Percentiles rank a stretch among this genome's conserved stretches.
These are phyloP conservation scores for Daldinia vernicosa DNA, from an alignment of 495 filamentous ascomycete genomes.

Conservation along the genomic window DNA sequence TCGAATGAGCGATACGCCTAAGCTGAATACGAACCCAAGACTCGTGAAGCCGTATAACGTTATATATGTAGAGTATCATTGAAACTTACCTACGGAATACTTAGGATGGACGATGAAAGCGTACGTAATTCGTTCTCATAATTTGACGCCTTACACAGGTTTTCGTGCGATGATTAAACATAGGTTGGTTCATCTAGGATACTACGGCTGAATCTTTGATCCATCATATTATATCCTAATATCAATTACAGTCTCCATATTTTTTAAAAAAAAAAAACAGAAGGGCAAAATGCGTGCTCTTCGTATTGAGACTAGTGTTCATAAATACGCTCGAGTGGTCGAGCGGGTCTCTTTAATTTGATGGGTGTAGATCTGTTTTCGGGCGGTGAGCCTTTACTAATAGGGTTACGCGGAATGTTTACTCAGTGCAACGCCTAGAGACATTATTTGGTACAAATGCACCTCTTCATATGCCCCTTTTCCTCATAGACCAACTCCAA, in stretches of 20 bases:
- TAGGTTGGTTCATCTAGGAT: not conserved
- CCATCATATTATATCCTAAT: not conserved
- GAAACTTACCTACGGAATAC: too few species aligned
- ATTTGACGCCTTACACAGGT: not conserved
- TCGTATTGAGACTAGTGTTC: not conserved
- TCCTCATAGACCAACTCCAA: not conserved
- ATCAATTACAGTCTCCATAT: not conserved
- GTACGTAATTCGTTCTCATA: not conserved
- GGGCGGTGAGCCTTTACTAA: not conserved
- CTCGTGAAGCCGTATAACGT: too few species aligned
- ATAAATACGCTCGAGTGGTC: not conserved
- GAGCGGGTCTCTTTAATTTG: not conserved
- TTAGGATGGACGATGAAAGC: too few species aligned
- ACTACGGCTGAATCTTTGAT: not conserved
- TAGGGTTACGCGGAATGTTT: not conserved
- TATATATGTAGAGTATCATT: too few species aligned
- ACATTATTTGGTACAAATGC: not conserved
- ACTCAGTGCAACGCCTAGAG: not conserved
- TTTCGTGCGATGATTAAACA: not conserved
- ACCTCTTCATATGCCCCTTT: constrained; percentile 4
- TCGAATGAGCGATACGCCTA: not conserved
- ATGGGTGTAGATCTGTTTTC: not conserved
- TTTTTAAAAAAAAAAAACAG: not conserved
- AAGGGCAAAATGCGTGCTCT: not conserved
- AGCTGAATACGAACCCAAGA: not conserved